These are phyloP conservation scores for Apiospora aurea DNA, from an alignment of 2,329 filamentous ascomycete species.

Conservation along the genomic window DNA sequence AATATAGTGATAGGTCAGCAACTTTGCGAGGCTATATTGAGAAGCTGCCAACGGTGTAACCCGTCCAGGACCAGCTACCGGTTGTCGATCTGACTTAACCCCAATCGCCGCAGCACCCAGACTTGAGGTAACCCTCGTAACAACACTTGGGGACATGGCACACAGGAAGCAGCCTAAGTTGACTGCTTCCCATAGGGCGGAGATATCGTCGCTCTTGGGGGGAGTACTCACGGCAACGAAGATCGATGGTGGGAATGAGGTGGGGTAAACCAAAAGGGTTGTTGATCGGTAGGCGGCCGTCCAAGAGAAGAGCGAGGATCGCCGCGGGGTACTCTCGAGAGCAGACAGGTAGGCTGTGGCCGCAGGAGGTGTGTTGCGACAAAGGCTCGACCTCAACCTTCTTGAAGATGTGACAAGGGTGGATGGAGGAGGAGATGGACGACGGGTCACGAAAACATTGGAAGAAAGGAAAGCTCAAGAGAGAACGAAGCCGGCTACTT, in stretches of 20 bases:
- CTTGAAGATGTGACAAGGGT: background rate
- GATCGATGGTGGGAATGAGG: background rate
- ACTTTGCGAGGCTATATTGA: background rate
- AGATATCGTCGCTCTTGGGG: background rate
- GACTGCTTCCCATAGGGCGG: background rate
- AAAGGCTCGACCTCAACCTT: slow-evolving; percentile 13
- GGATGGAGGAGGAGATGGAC: background rate
- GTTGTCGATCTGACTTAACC: background rate
- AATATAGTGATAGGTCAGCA: background rate
- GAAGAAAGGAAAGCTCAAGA: slow-evolving; percentile 10
- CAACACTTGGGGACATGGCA: background rate
- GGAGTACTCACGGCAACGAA: background rate
- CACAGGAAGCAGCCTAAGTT: background rate
- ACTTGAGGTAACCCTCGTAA: background rate
- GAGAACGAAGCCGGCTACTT: slow-evolving; percentile 14
- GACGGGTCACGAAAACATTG: background rate
- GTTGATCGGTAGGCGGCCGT: background rate
- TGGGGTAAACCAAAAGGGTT: slow-evolving; percentile 4
- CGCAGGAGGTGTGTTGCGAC: background rate
- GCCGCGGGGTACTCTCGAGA: slow-evolving; percentile 23
- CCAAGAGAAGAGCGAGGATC: slow-evolving; percentile 23
- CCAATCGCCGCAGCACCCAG: background rate
- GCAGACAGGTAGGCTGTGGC: background rate
- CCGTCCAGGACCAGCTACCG: background rate
- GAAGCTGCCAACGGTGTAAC: background rate